Base-by-base conservation (phyloP, 441 rosid genomes). In the Populus tomentosa region DNA sequence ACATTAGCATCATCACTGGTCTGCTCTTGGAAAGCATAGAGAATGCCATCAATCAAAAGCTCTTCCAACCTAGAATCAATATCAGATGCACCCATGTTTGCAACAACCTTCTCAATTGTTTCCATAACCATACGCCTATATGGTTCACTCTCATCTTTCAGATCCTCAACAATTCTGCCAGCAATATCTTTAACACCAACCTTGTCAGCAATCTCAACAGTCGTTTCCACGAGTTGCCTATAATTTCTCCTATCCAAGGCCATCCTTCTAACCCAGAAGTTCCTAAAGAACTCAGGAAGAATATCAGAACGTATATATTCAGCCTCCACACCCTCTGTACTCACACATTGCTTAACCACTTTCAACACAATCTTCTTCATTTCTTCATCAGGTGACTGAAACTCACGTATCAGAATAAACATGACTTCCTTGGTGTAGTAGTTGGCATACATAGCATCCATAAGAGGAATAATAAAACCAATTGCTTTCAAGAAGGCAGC, bases 401-500 rank as follows among this genome's bases (percentile, higher is more conserved):
- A 95, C 87, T 95, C 99, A 21, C 99, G 95, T 24, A 92, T 92
- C 75, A 95, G 83, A 79, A 94, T 86, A 84, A 88, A 79, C 98
- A 95, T 92, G 74, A 92, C 98, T 88, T 94, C 99, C 88, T 92
- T 89, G 35, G 97, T 94, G 80, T 92, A 95, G 85, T 92, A 94
- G 78, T 92, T 91, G 28, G 97, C 99, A 84, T 94, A 90, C 28
- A 87, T 75, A n/a, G 99, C 97, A 88, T 95, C 99, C 99, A 95
- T 94, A 36, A 94, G 91, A 74, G 99, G 98, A 76, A 95, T 95
- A 78, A 95, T 92, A 79, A 92, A 95, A 81, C 99, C 99, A 75
- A 92, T 95, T 26, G 98, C 93, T 89, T 95, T 95, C 84, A 95
- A 87, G 87, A 95, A 95, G 6, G 99, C 98, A 88, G 98, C 99